A percentile compares a stretch with the other conserved stretches of the same genome.
phyloP scores from a whole-genome alignment of 2,329 filamentous ascomycete species.

The Chrysoporthe austroafricana region DNA sequence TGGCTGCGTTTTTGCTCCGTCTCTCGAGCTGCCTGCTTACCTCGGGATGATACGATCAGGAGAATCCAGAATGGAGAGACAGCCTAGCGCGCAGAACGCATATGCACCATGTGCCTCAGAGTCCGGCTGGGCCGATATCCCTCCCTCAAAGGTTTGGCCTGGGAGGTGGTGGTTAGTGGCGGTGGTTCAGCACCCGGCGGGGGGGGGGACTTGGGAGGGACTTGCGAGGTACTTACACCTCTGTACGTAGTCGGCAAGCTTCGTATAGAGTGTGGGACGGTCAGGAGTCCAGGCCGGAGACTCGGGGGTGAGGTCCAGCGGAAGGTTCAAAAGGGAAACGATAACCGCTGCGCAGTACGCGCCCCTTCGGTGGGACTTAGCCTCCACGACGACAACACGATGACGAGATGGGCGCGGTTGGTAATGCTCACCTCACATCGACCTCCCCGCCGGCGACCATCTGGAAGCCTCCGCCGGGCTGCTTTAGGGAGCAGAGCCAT shows the following conservation, averaged over 20 bases:
- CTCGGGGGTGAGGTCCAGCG: slow-evolving; percentile 75
- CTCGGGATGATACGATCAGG: slow-evolving; percentile 75
- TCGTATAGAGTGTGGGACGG: slow-evolving; percentile 67
- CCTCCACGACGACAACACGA: not conserved
- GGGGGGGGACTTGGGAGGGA: slow-evolving; percentile 14
- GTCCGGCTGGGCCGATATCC: slow-evolving; percentile 82
- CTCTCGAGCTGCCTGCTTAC: slow-evolving; percentile 51
- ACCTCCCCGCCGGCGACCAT: slow-evolving; percentile 87
- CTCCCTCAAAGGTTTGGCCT: slow-evolving; percentile 95
- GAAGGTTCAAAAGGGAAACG: slow-evolving; percentile 81
- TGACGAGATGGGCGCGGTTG: not conserved
- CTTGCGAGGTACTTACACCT: slow-evolving; percentile 63
- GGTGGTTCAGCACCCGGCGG: slow-evolving; percentile 18
- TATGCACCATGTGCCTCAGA: slow-evolving; percentile 96
- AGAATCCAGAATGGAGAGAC: slow-evolving; percentile 81
- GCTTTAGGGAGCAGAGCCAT: slow-evolving; percentile 86
- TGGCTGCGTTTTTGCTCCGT: slow-evolving; percentile 11
- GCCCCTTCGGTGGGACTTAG: slow-evolving; percentile 58
- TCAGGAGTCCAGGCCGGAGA: slow-evolving; percentile 67
- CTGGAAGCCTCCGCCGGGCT: slow-evolving; percentile 85
- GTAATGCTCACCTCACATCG: slow-evolving; percentile 71
- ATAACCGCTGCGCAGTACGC: slow-evolving; percentile 90
- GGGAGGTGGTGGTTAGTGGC: slow-evolving; percentile 31
- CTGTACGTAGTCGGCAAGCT: slow-evolving; percentile 78
- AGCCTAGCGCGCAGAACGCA: slow-evolving; percentile 90